phyloP scores from a whole-genome alignment of 768 basidiomycete species.

The Hygrophorus russula region DNA sequence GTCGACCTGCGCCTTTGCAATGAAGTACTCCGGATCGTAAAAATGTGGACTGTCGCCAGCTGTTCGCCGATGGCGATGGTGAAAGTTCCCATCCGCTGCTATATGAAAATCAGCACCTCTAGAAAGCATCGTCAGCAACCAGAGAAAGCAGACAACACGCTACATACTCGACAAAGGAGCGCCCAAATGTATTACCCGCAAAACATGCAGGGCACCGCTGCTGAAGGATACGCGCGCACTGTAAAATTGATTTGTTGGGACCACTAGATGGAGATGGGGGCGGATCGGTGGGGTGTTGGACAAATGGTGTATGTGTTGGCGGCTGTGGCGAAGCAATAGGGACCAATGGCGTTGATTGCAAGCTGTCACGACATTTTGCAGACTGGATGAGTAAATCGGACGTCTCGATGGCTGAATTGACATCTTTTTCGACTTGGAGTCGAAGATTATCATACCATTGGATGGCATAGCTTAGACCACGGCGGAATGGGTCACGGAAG shows the following conservation, averaged over 20 bases:
- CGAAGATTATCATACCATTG: slow-evolving; percentile 15
- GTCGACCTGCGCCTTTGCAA: slow-evolving; percentile 24
- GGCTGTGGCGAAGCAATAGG: too few relatives aligned
- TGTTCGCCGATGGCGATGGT: slow-evolving; percentile 20
- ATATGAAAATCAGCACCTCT: slow-evolving; percentile 5
- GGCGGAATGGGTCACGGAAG: slow-evolving; percentile 12
- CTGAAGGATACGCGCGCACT: slow-evolving; percentile 12
- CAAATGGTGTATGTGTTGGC: too few relatives aligned
- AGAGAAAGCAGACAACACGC: not conserved
- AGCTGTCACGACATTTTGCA: too few relatives aligned
- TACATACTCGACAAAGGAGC: slow-evolving; percentile 11
- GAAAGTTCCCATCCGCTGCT: slow-evolving; percentile 20
- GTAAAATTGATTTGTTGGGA: too few relatives aligned
- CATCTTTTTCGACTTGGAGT: slow-evolving; percentile 6
- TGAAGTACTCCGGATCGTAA: slow-evolving; percentile 20
- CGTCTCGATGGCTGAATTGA: slow-evolving; percentile 5
- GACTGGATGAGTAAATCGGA: not conserved
- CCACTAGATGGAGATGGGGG: too few relatives aligned
- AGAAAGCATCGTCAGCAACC: not conserved
- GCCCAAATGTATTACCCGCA: slow-evolving; percentile 10
- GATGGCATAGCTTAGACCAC: slow-evolving; percentile 12
- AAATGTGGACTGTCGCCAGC: slow-evolving; percentile 21
- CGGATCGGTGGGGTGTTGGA: too few relatives aligned
- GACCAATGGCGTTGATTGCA: too few relatives aligned
- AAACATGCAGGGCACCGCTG: slow-evolving; percentile 20